These are phyloP conservation scores for Picochlorum sp. DNA, from an alignment of 139 green algal genomes.

Conservation along the genomic window DNA sequence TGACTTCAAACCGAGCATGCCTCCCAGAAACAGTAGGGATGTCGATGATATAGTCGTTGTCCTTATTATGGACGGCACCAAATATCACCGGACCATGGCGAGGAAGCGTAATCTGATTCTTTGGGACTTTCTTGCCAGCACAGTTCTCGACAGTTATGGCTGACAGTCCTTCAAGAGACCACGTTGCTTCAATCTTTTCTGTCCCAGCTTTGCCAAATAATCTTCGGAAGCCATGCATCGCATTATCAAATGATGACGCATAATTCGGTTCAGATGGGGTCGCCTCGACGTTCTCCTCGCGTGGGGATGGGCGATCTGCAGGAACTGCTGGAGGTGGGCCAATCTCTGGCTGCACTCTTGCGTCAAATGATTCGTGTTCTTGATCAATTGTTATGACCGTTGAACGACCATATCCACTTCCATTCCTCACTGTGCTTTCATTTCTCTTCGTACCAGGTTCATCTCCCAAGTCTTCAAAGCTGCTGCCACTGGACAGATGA, in stretches of 20 bases:
- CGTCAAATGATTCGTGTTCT: no score
- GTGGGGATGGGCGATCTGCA: no score
- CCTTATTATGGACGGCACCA: neutral
- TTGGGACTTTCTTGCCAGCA: constrained; percentile 8
- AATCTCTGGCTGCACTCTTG: no score
- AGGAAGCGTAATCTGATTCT: constrained; percentile 12
- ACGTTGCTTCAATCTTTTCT: constrained; percentile 1
- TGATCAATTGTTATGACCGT: no score
- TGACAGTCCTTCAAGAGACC: neutral
- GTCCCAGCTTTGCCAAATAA: constrained; percentile 1
- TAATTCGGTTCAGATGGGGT: no score
- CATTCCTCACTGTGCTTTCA: no score
- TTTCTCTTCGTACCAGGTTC: no score
- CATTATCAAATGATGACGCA: neutral
- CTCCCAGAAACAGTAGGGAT: constrained; percentile 23
- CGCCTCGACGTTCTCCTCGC: no score
- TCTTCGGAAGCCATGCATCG: neutral
- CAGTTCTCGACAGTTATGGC: neutral
- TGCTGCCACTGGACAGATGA: no score
- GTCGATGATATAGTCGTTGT: constrained; percentile 32
- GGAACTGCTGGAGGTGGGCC: no score
- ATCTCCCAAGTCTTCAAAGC: no score
- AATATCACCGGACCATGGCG: constrained; percentile 13
- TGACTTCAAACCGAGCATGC: constrained; percentile 29
- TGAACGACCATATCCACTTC: no score